Percentiles rank a stretch among this genome's conserved stretches.
These are phyloP conservation scores for Moesziomyces sp. DNA, from an alignment of 1,284 basidiomycete species.

Conservation along the genomic window DNA sequence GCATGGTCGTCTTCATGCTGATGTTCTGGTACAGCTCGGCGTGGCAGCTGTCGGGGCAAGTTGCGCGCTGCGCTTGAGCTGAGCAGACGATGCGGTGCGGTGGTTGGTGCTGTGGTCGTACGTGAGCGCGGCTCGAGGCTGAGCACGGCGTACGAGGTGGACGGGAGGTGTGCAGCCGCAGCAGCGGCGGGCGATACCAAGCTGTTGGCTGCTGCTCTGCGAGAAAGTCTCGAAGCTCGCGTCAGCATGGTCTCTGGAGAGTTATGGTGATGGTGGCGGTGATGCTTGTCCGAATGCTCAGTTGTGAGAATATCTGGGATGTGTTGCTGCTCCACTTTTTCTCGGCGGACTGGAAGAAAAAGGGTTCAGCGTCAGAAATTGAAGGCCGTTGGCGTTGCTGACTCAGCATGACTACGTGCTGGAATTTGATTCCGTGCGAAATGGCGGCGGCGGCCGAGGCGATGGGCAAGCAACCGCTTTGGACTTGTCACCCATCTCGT, in stretches of 20 bases:
- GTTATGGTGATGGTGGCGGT: slow-evolving; percentile 2
- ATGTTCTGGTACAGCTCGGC: slow-evolving; percentile 4
- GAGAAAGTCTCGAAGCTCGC: slow-evolving; percentile 25
- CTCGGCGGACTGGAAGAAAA: too few species aligned
- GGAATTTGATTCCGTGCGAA: too few species aligned
- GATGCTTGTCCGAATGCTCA: neutral
- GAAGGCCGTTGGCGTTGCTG: too few species aligned
- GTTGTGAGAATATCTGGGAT: neutral
- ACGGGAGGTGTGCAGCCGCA: slow-evolving; percentile 4
- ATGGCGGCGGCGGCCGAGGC: too few species aligned
- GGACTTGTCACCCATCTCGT: too few species aligned
- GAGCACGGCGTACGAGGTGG: slow-evolving; percentile 8
- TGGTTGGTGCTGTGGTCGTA: neutral
- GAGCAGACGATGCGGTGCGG: slow-evolving; percentile 17
- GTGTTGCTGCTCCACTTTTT: too few species aligned
- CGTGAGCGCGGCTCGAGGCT: neutral
- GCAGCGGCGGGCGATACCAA: slow-evolving; percentile 6
- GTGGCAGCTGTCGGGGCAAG: slow-evolving; percentile 25
- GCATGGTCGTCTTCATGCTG: neutral
- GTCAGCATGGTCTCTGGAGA: neutral
- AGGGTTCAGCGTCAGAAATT: too few species aligned
- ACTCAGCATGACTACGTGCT: too few species aligned
- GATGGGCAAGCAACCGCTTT: too few species aligned
- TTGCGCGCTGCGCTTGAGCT: slow-evolving; percentile 8
- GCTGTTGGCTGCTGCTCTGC: slow-evolving; percentile 1